phyloP scores from a whole-genome alignment of 164 flowering plant species.

The Tetracentron sinense region DNA sequence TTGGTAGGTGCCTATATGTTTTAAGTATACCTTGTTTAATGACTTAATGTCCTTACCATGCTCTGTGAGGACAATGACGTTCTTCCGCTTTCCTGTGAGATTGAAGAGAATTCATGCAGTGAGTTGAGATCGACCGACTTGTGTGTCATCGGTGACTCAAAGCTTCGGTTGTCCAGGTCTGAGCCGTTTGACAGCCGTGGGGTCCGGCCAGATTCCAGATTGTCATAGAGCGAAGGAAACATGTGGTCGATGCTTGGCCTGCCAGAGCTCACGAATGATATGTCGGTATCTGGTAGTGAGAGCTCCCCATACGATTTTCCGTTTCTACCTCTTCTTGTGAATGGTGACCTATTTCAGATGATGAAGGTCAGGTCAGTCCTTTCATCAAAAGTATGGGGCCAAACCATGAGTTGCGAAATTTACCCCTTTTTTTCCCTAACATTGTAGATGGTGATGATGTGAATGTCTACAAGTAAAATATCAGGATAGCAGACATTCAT shows the following conservation, averaged over 20 bases:
- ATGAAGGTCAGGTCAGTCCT: slow-evolving; percentile 2
- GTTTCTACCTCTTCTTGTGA: slow-evolving; percentile 19
- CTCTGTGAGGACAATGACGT: slow-evolving; percentile 26
- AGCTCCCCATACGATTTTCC: slow-evolving; percentile 26
- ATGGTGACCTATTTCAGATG: slow-evolving; percentile 38
- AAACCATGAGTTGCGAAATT: too few species aligned
- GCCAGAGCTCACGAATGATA: slow-evolving; percentile 59
- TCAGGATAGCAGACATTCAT: too few species aligned
- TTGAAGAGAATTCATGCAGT: slow-evolving; percentile 17
- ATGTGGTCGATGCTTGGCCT: slow-evolving; percentile 57
- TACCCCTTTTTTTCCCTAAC: too few species aligned
- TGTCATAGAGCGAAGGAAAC: slow-evolving; percentile 39
- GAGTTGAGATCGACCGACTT: slow-evolving; percentile 20
- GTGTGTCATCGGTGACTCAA: slow-evolving; percentile 34
- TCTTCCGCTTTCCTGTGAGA: slow-evolving; percentile 20
- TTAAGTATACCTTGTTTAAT: slow-evolving; percentile 1
- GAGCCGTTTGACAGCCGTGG: slow-evolving; percentile 35
- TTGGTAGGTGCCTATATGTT: background rate
- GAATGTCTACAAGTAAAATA: too few species aligned
- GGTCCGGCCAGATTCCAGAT: slow-evolving; percentile 26
- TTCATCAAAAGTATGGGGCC: background rate
- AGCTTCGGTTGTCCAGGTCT: slow-evolving; percentile 32
- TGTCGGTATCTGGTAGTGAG: slow-evolving; percentile 43
- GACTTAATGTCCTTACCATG: slow-evolving; percentile 20
- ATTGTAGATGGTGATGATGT: too few species aligned